These are phyloP conservation scores for Hirschfeldia incana DNA, from an alignment of 345 rosid species.

Conservation along the genomic window DNA sequence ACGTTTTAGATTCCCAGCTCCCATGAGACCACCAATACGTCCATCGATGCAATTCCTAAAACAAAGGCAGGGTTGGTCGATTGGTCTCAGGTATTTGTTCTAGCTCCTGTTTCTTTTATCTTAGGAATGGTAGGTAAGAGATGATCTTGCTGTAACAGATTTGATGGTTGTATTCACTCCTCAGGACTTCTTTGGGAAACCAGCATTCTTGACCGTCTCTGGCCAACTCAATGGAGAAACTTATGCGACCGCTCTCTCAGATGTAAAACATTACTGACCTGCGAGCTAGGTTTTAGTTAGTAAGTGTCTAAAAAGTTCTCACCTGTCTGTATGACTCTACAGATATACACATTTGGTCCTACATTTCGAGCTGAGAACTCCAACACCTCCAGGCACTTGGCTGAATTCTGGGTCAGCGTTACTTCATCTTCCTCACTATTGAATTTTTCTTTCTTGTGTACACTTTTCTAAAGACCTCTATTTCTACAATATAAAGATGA, in stretches of 20 bases:
- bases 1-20: slow-evolving; percentile 74
- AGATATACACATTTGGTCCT: slow-evolving; percentile 98
- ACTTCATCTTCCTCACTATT: slow-evolving; percentile 13
- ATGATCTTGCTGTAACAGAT: neutral
- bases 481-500: slow-evolving; percentile 58
- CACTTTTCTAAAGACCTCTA: slow-evolving; percentile 24
- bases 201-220: slow-evolving; percentile 95
- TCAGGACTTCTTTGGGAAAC: slow-evolving; percentile 96
- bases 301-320: neutral
- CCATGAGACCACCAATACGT: slow-evolving; percentile 54
- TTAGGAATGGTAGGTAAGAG: slow-evolving; percentile 3
- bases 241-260: slow-evolving; percentile 94
- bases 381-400: slow-evolving; percentile 90
- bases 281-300: slow-evolving; percentile 10
- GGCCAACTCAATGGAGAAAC: slow-evolving; percentile 99
- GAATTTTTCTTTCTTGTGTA: slow-evolving; percentile 1
- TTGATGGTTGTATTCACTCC: slow-evolving; percentile 11
- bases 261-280: slow-evolving; percentile 49
- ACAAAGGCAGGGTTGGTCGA: slow-evolving; percentile 76
- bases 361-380: slow-evolving; percentile 98
- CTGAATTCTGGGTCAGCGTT: slow-evolving; percentile 89
- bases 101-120: slow-evolving; percentile 3
- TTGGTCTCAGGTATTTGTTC: slow-evolving; percentile 85
- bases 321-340: slow-evolving; percentile 22
- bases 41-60: slow-evolving; percentile 67